Conservation (phyloP, 2,329 filamentous ascomycete species). For the Xylaria sp. region DNA sequence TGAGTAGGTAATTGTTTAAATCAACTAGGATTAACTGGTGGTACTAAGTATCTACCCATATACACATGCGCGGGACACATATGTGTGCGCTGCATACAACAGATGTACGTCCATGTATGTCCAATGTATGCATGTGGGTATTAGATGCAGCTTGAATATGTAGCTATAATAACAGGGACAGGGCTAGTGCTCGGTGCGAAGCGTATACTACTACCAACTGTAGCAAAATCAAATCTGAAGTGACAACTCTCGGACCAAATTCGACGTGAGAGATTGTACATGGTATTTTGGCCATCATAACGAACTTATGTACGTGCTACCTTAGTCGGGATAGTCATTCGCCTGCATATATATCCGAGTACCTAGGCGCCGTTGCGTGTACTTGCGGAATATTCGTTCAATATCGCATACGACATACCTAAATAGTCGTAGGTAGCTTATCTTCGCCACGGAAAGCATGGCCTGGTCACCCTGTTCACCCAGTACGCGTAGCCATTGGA, state of each 20-base stretch:
- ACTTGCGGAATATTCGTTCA: constrained; percentile 1
- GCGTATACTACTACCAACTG: constrained; percentile 7
- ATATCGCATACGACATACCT: neutral
- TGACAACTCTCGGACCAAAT: constrained; percentile 10
- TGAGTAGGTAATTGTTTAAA: constrained; percentile 34
- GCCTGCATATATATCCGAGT: constrained; percentile 3
- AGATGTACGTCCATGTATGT: neutral
- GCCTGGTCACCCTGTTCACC: neutral
- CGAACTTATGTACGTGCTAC: constrained; percentile 14
- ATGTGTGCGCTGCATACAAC: constrained; percentile 6
- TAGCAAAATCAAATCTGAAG: constrained; percentile 17
- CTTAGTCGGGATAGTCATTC: neutral
- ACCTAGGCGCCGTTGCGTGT: neutral
- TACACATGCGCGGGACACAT: constrained; percentile 19
- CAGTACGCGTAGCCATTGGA: constrained; percentile 6
- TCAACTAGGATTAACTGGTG: neutral
- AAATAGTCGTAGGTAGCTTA: constrained; percentile 9
- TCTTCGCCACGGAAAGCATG: constrained; percentile 1
- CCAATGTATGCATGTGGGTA: constrained; percentile 3
- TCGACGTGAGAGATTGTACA: constrained; percentile 6
- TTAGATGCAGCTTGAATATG: constrained; percentile 12
- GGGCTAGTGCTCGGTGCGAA: constrained; percentile 10
- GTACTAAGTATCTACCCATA: neutral
- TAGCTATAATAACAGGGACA: constrained; percentile 11
- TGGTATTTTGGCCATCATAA: constrained; percentile 16